Base-by-base conservation (phyloP, 345 rosid genomes). In the Combretum micranthum region DNA sequence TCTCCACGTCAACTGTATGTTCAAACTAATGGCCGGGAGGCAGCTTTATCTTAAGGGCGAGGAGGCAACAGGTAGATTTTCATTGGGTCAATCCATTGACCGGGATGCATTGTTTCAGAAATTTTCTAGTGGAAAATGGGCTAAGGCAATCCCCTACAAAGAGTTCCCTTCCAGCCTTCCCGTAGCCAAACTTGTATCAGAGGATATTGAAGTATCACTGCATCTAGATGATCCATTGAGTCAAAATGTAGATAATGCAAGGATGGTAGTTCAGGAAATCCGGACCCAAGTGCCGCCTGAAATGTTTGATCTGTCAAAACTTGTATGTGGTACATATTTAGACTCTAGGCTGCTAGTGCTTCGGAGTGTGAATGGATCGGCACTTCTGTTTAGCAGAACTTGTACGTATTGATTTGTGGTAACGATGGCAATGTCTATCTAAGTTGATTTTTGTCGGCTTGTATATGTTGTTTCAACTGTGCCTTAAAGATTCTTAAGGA, bases 121-220 rank as follows among this genome's bases (percentile, higher is more conserved):
- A 60, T 53, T 88, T 18, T 70, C 80, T 3, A 80, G 83, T 16
- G 72, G 78, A 58, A 86, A 65, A 70, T 88, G 95, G 93, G 85
- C 73, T 64, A 86, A 83, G 62, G 88, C 74, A 0, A 53, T 86
- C 47, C 95, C 98, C 9, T 81, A 80, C 32, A 81, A 82, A 73
- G 93, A 92, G 80, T 68, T 81, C 21, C 98, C 96, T 0, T 80
- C 93, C 14, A 92, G 95, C 67, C 92, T 92, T 59, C 90, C 95
- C 0, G 96, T 88, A 47, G 81, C 83, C n/a, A 84, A 79, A 66
- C 86, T 92, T 15, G 57, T 75, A 22, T 77, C 93, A 0, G 77
- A 70, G 19, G 87, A 86, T 11, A 71, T 77, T 3, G 84, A 83
- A 57, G 73, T 84, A 23, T 71, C 73, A 0, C 78, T 88, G 83